Percentiles rank a stretch among this genome's conserved stretches.
Conservation (phyloP, 179 eudicot species). For the Amaranthus tricolor region DNA sequence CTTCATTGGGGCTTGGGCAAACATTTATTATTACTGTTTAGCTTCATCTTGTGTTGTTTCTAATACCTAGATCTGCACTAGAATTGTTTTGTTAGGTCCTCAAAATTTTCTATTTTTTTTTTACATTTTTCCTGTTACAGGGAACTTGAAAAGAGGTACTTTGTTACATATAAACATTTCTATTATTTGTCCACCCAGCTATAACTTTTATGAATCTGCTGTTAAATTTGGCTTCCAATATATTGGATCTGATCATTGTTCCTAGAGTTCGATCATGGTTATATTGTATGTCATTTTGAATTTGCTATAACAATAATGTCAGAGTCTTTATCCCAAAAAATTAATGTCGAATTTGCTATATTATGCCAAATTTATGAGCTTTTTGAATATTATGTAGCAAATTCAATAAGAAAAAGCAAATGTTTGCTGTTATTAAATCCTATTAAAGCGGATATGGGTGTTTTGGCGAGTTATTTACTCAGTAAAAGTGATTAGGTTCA, state of each 20-base stretch:
- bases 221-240: constrained; percentile 8
- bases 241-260: constrained; percentile 4
- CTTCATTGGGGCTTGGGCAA: constrained; percentile 11
- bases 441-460: no score
- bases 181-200: constrained; percentile 13
- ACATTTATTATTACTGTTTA: constrained; percentile 15
- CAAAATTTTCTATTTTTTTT: background rate
- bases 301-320: no score
- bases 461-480: no score
- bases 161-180: constrained; percentile 13
- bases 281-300: background rate
- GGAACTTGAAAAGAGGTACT: constrained; percentile 20
- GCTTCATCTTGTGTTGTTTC: constrained; percentile 12
- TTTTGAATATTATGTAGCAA: background rate
- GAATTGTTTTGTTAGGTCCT: constrained; percentile 23
- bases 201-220: constrained; percentile 19
- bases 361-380: no score
- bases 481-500: no score
- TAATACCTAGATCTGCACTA: constrained; percentile 15
- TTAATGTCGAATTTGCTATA: no score
- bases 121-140: constrained; percentile 5
- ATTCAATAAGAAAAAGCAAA: no score
- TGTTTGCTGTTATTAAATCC: no score
- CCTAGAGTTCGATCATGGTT: background rate
- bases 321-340: no score